phyloP scores from a whole-genome alignment of 495 filamentous ascomycete species.

The Xylaria castorea region DNA sequence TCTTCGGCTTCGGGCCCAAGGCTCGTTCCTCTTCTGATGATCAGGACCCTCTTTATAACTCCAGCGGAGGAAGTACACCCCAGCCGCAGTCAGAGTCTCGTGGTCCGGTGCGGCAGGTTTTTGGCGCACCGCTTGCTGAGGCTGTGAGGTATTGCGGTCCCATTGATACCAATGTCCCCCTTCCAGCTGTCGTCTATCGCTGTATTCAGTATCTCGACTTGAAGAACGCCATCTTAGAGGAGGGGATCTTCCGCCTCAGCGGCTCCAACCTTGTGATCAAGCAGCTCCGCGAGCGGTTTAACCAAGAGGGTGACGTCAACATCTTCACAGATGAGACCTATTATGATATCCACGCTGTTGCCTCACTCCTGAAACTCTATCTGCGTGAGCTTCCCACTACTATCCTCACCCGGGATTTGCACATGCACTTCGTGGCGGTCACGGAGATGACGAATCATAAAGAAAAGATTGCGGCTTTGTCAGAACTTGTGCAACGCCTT shows the following conservation, averaged over 20 bases:
- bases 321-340: slow-evolving; percentile 82
- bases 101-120: slow-evolving; percentile 73
- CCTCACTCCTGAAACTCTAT: slow-evolving; percentile 92
- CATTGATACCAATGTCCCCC: slow-evolving; percentile 68
- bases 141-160: slow-evolving; percentile 83
- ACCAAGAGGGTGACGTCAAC: slow-evolving; percentile 92
- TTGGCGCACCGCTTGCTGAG: slow-evolving; percentile 85
- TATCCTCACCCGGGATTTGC: slow-evolving; percentile 88
- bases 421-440: slow-evolving; percentile 85
- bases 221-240: slow-evolving; percentile 82
- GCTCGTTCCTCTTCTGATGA: slow-evolving; percentile 56
- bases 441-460: slow-evolving; percentile 78
- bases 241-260: slow-evolving; percentile 95
- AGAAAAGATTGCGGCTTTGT: slow-evolving; percentile 83
- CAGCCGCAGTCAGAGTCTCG: slow-evolving; percentile 51
- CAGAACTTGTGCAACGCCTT: slow-evolving; percentile 81
- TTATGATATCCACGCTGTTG: slow-evolving; percentile 95
- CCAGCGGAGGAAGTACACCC: slow-evolving; percentile 39
- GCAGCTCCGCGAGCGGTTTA: slow-evolving; percentile 87
- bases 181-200: slow-evolving; percentile 96
- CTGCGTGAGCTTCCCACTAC: slow-evolving; percentile 89
- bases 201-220: slow-evolving; percentile 92
- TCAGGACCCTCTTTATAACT: slow-evolving; percentile 54
- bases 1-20: slow-evolving; percentile 84
- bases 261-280: slow-evolving; percentile 95